Evolutionary conservation across 1,139 yeast species (phyloP), one percentile per base, ranked within the genome.

Genomic region (Suhomyces choctaworum): DNA sequence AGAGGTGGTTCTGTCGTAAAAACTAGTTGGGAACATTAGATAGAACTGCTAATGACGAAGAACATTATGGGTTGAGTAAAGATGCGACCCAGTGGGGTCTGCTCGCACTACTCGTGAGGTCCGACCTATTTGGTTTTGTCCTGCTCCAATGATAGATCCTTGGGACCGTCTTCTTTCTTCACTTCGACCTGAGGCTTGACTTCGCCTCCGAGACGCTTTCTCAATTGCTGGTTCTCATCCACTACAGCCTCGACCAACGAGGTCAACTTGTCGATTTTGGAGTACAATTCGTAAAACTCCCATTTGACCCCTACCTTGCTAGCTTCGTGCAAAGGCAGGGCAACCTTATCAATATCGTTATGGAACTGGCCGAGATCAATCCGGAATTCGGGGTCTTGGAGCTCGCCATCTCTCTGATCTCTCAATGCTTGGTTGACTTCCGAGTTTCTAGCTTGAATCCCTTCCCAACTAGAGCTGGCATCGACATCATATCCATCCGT

Each of bases 361-460:
- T 60, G 67, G 76, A 88, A 86, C 29, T 60, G 49, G 2, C 54
- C 47, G 36, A 71, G 66, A 38, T 75, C 67, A 11, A 75, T 74
- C 20, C 66, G 56, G 54, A 86, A 86, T 39, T 78, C 79, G 0
- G 89, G 89, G 56, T 87, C 95, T 27, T 73, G 78, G n/a, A 53
- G 52, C 52, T 86, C 94, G 10, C 89, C 90, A 26, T 69, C 66
- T 29, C 70, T 55, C 58, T 84, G 89, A 14, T 63, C 58, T 38
- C 69, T 59, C 22, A 78, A 44, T 7, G 78, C 74, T 40, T 54
- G 56, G 26, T 57, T 39, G 25, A 65, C 50, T 46, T 70, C 70
- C 34, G 46, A 48, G 48, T 58, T 66, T 47, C 66, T 60, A 51
- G 58, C 69, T 41, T 58, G 68, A 39, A 60, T 73, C 21, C 56